Evolutionary conservation across 108 stramenopile genomes (phyloP).

Genomic region (Pelagomonas calceolata): DNA sequence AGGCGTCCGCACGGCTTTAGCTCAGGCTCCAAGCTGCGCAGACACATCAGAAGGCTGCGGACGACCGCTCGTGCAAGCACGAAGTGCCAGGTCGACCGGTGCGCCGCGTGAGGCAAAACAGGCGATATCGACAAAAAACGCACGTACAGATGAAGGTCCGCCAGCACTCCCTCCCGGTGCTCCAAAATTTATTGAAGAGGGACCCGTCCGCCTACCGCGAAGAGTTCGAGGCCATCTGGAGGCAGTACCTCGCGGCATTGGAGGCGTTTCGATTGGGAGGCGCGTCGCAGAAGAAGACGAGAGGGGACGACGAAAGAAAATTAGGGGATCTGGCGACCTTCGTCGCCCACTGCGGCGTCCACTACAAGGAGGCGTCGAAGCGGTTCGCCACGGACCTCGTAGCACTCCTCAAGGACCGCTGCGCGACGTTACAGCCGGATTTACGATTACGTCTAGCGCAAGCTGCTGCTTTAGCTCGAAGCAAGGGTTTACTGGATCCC

Average conservation of each 20-base stretch:
- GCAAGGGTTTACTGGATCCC: constrained; percentile 69
- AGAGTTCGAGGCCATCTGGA: constrained; percentile 73
- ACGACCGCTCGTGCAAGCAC: no score
- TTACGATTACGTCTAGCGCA: constrained; percentile 74
- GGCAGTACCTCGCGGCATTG: constrained; percentile 22
- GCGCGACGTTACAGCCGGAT: constrained; percentile 54
- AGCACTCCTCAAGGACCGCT: constrained; percentile 52
- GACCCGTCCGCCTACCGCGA: constrained; percentile 81
- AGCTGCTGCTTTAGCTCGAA: constrained; percentile 76
- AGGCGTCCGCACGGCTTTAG: no score
- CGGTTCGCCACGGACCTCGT: constrained; percentile 63
- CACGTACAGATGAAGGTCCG: constrained; percentile 4
- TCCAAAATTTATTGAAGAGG: constrained; percentile 93
- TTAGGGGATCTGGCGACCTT: constrained; percentile 58
- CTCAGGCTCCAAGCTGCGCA: no score
- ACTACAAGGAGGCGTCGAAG: constrained; percentile 56
- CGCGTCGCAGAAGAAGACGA: constrained; percentile 32
- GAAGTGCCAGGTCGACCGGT: no score
- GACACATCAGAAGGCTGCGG: no score
- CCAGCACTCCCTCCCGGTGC: constrained; percentile 44
- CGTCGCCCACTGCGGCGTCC: constrained; percentile 33
- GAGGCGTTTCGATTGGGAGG: constrained; percentile 13
- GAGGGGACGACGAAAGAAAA: constrained; percentile 50
- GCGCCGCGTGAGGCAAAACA: no score
- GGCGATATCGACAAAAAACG: no score